Conservation (phyloP, 768 basidiomycete species). For the Hygrophorus russula region DNA sequence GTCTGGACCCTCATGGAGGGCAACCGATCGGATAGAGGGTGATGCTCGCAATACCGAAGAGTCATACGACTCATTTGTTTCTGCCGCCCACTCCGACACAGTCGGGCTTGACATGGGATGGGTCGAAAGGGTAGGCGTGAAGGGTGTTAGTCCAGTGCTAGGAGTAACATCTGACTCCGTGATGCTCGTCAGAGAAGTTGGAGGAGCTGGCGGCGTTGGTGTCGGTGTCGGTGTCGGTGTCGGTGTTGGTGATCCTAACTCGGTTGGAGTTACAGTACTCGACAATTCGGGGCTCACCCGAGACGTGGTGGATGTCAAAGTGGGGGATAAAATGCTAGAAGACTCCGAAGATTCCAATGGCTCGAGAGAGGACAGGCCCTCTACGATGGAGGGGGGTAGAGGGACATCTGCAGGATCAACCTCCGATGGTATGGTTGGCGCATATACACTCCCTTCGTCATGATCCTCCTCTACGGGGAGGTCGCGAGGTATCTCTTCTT, state of each 20-base stretch:
- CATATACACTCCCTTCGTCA: background rate
- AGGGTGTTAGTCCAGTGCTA: background rate
- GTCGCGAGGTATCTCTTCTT: constrained; percentile 11
- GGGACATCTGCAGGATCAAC: constrained; percentile 19
- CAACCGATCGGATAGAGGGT: constrained; percentile 42
- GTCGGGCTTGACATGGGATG: constrained; percentile 15
- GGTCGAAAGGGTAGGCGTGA: constrained; percentile 10
- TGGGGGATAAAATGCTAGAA: constrained; percentile 11
- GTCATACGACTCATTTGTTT: constrained; percentile 63
- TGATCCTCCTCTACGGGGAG: constrained; percentile 2
- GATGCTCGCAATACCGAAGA: constrained; percentile 68
- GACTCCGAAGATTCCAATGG: constrained; percentile 13
- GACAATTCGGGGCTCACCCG: constrained; percentile 3
- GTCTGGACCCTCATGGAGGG: constrained; percentile 51
- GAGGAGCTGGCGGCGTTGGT: constrained; percentile 7
- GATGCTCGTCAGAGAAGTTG: constrained; percentile 8
- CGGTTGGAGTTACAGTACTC: constrained; percentile 9
- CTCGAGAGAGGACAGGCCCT: constrained; percentile 4
- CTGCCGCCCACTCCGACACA: constrained; percentile 40
- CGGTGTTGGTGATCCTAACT: constrained; percentile 7
- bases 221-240: constrained; percentile 14
- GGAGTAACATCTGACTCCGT: constrained; percentile 5
- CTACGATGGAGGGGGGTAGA: constrained; percentile 10
- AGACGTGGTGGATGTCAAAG: constrained; percentile 12
- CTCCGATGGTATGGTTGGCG: background rate